Base-by-base conservation (phyloP, 176 grass and related monocot species). In the Poa annua region DNA sequence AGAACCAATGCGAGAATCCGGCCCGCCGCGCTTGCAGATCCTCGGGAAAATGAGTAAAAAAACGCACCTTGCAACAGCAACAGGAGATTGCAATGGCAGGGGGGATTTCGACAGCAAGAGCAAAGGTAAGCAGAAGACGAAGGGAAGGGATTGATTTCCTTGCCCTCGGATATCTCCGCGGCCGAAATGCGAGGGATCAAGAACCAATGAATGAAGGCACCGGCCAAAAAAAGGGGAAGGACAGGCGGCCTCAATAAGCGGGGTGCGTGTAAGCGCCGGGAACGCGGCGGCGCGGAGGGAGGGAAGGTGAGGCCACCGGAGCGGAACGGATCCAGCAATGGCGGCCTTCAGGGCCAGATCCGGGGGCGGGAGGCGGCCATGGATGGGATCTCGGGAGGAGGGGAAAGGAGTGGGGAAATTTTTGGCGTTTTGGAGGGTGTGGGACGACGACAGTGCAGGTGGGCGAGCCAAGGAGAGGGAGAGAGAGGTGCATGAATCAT, bases 361-460 rank as follows among this genome's bases (percentile, higher is more conserved):
- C 85, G 80, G 88, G 59, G 68, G 60, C 8, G 51, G 41, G 84
- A 53, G 88, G 84, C 57, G 66, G 84, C 84, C 84, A 87, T 87
- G 88, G 88, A 87, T 84, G 88, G 80, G 80, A 84, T 90, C 76
- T 87, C 85, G 84, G 50, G 75, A 34, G 84, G 74, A 32, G 59
- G 88, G 79, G 60, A 71, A 55, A 63, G 59, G 39, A 53, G 76
- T 38, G 80, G 80, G 82, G 72, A 74, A 66, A 82, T 12, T 79
- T 67, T 85, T 81, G 74, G 74, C 49, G 74, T 66, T 80, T 83
- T 74, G 85, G 65, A 83, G 78, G 79, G 64, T 12, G 36, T 2
- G 77, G 77, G 63, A 54, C 59, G 68, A 69, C 59, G 68, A 69
- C 71, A 76, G 53, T 78, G 80, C 66, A 53, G 54, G 74, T 29